A percentile compares a stretch with the other conserved stretches of the same genome.
phyloP scores from a whole-genome alignment of 1,139 yeast species.

The Saccharomyces hybrid region DNA sequence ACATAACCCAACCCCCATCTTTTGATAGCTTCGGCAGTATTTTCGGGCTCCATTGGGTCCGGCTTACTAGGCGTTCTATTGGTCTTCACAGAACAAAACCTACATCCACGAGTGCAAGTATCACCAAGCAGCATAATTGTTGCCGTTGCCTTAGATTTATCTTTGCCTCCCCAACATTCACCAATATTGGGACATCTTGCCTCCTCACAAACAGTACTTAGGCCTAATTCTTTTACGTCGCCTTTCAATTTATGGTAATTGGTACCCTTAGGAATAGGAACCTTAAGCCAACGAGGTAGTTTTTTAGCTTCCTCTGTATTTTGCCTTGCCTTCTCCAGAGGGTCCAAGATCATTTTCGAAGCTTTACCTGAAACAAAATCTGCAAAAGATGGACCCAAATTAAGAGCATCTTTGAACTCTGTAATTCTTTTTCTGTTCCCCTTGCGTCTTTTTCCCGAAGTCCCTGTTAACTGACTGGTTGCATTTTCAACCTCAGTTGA shows the following conservation, averaged over 20 bases:
- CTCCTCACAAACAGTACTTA: conserved; percentile 96
- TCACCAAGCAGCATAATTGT: conserved; percentile 98
- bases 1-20: conserved; percentile 99
- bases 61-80: conserved; percentile 79
- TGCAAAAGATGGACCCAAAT: conserved; percentile 87
- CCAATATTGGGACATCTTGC: conserved; percentile 98
- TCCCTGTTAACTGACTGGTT: not conserved
- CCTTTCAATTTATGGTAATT: conserved; percentile 72
- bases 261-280: conserved; percentile 89
- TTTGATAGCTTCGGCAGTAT: conserved; percentile 94
- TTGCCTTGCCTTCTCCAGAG: conserved; percentile 60
- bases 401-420: conserved; percentile 60
- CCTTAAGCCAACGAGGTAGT: conserved; percentile 89
- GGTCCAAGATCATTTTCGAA: conserved; percentile 54
- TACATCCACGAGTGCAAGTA: conserved; percentile 96
- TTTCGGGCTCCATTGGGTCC: conserved; percentile 95
- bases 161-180: conserved; percentile 98
- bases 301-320: conserved; percentile 32
- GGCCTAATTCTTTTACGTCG: conserved; percentile 79
- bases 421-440: conserved; percentile 45
- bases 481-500: not conserved
- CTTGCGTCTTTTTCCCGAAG: conserved; percentile 1
- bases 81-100: conserved; percentile 96
- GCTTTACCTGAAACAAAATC: conserved; percentile 84
- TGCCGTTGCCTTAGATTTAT: conserved; percentile 93